Evolutionary conservation across 148 eudicot species (phyloP).

Genomic region (Camellia japonica): DNA sequence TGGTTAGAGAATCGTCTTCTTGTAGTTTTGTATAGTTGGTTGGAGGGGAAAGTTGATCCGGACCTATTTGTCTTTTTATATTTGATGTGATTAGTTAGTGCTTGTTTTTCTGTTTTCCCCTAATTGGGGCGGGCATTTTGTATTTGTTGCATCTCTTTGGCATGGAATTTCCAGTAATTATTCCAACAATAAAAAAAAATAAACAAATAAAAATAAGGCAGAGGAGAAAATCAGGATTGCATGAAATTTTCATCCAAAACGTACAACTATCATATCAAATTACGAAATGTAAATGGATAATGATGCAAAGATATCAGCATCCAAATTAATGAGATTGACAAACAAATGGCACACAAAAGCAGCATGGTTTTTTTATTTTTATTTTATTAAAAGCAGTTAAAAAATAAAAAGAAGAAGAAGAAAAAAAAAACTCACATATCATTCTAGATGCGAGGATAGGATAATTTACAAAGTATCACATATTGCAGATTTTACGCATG

Average conservation of each 20-base stretch:
- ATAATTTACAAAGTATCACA: neutral
- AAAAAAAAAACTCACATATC: neutral
- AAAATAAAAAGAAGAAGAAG: neutral
- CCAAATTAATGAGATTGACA: neutral
- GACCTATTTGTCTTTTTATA: too few relatives aligned
- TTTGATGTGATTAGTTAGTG: too few relatives aligned
- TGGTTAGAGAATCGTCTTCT: too few relatives aligned
- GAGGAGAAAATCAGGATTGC: neutral
- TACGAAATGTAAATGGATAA: neutral
- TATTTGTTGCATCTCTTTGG: too few relatives aligned
- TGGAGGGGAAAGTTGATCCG: too few relatives aligned
- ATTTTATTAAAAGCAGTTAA: neutral
- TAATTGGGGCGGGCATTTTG: too few relatives aligned
- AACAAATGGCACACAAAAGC: neutral
- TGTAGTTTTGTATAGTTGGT: too few relatives aligned
- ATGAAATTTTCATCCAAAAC: conserved; percentile 1
- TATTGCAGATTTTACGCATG: neutral
- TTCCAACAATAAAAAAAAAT: neutral
- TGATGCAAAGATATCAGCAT: neutral
- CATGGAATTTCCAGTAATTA: conserved; percentile 5
- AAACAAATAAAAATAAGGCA: neutral
- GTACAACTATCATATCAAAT: neutral
- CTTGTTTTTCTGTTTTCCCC: too few relatives aligned
- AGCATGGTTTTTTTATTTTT: neutral
- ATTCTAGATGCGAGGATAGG: conserved; percentile 2